These are phyloP conservation scores for Chlorella ohadii DNA, from an alignment of 139 green algal species.

Conservation along the genomic window DNA sequence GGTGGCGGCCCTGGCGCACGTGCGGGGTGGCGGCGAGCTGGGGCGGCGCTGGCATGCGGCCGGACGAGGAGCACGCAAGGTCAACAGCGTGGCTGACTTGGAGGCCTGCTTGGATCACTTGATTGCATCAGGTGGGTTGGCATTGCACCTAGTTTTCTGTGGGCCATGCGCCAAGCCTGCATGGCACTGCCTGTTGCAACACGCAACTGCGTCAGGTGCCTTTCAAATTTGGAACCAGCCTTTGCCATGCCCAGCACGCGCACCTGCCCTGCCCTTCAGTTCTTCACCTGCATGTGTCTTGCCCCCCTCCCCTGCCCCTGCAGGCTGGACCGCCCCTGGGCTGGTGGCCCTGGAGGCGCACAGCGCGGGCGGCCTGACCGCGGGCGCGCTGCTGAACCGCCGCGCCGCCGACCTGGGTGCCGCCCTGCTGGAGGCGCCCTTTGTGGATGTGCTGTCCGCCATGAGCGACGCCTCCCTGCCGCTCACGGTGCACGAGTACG, in stretches of 20 bases:
- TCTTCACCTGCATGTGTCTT: no score
- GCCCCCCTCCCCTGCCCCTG: background rate
- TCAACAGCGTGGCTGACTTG: slow-evolving; percentile 59
- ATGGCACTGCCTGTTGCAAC: no score
- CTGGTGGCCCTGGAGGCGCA: slow-evolving; percentile 44
- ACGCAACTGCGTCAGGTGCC: no score
- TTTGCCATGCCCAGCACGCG: no score
- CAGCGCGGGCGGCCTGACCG: slow-evolving; percentile 54
- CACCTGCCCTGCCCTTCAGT: background rate
- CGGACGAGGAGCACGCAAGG: slow-evolving; percentile 54
- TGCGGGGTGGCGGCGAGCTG: slow-evolving; percentile 82
- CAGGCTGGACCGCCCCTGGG: slow-evolving; percentile 31
- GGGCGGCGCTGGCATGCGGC: slow-evolving; percentile 78
- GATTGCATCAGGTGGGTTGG: slow-evolving; percentile 29
- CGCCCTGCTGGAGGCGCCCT: slow-evolving; percentile 77
- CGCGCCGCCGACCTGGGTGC: slow-evolving; percentile 13
- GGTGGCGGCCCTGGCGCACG: slow-evolving; percentile 70
- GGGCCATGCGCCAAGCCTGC: background rate
- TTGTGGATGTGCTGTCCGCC: slow-evolving; percentile 83
- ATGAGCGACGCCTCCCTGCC: slow-evolving; percentile 76
- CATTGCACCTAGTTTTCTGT: no score
- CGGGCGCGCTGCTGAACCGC: slow-evolving; percentile 39
- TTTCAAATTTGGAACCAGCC: no score
- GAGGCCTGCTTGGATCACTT: slow-evolving; percentile 55
- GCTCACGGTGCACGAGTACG: slow-evolving; percentile 83